Base-by-base conservation (phyloP, 2,329 filamentous ascomycete species). In the Sporothrix protearum region DNA sequence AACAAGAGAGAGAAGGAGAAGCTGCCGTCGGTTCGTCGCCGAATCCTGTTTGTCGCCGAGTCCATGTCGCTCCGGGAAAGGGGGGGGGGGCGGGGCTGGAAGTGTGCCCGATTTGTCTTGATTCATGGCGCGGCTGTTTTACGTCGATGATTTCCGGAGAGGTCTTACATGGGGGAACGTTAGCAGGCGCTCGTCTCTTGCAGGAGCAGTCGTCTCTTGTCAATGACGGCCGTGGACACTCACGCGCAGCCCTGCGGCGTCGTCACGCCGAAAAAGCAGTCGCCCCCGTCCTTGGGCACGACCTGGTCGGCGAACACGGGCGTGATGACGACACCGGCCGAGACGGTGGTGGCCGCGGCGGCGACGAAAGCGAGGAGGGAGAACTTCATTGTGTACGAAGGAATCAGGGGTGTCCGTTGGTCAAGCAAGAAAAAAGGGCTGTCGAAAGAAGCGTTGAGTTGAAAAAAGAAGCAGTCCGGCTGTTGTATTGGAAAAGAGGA, bases 171-270 rank as follows among this genome's bases (percentile, higher is more conserved):
- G 42, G 42, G 10, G 4, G 5, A 14, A 64, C 5, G 69, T 39
- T n/a, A 61, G 30, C 3, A 30, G 14, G 45, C 10, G 4, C 53
- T 16, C 3, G n/a, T 28, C 10, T 3, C 53, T 16, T 6, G n/a
- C n/a, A 28, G 19, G 19, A 8, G 67, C 42, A 61, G 22, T 57
- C 2, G 14, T 19, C 1, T 2, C 2, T n/a, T n/a, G n/a, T n/a
- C 16, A n/a, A 42, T 0, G 81, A 19, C 4, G 49, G n/a, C 3
- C n/a, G n/a, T n/a, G n/a, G n/a, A n/a, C 3, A 69, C 85, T 75
- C 77, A 88, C 87, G 81, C 87, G 84, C 87, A 89, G 45, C 87
- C 87, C 70, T 82, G 80, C 4, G 87, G 85, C 42, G 87, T 88
- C 5, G 83, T 82, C 22, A 86, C 85, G 45, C 87, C 87, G 75